phyloP scores from a whole-genome alignment of 768 basidiomycete genomes.

The Tricholoma sp. region DNA sequence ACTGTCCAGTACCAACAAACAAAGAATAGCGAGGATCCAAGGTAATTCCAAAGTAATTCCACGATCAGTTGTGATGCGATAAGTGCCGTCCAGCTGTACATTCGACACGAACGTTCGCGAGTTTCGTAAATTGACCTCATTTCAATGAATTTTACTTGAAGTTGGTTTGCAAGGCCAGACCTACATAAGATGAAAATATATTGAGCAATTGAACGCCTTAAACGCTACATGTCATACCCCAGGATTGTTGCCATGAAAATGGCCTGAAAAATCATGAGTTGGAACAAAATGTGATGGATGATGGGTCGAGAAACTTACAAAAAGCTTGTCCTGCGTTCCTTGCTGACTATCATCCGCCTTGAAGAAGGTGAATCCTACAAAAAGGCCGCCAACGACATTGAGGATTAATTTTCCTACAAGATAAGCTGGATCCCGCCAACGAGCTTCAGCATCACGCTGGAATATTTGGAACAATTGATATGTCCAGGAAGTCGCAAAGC shows the following conservation, averaged over 20 bases:
- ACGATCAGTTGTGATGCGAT: conserved; percentile 49
- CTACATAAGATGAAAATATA: too few species aligned
- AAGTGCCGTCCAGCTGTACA: conserved; percentile 62
- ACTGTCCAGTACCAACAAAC: conserved; percentile 75
- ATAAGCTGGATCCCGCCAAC: conserved; percentile 62
- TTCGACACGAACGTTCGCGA: conserved; percentile 59
- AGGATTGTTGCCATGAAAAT: conserved; percentile 54
- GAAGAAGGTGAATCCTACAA: conserved; percentile 66
- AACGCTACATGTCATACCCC: conserved; percentile 11
- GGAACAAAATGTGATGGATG: conserved; percentile 9
- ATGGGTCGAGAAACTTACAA: conserved; percentile 34
- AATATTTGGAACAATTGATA: conserved; percentile 41
- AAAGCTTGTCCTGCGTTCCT: conserved; percentile 63
- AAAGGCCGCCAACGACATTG: conserved; percentile 48
- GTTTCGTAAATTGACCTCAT: conserved; percentile 62
- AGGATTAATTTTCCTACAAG: conserved; percentile 53
- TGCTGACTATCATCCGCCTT: conserved; percentile 47
- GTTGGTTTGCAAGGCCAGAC: conserved; percentile 50
- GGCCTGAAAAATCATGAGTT: conserved; percentile 23
- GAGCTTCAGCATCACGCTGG: conserved; percentile 36
- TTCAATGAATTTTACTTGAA: conserved; percentile 57
- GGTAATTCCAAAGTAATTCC: conserved; percentile 63
- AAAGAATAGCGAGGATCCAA: conserved; percentile 59
- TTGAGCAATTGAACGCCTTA: too few species aligned
- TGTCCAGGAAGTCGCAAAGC: conserved; percentile 51